A percentile compares a stretch with the other conserved stretches of the same genome.
Conservation (phyloP, 1,284 basidiomycete species). For the Neonothopanus nambi region DNA sequence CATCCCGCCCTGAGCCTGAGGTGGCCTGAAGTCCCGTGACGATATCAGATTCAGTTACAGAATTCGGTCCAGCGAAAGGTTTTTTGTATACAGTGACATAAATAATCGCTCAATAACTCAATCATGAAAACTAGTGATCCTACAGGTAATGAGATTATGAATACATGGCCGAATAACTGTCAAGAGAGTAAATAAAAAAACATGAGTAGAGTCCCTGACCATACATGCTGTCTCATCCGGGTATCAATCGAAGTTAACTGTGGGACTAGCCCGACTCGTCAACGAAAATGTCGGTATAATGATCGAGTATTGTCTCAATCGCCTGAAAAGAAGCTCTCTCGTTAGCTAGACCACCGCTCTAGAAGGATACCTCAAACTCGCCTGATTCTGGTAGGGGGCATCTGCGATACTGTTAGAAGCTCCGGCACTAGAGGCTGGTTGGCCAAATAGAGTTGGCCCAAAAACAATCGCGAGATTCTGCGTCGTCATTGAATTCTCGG, state of each 20-base stretch:
- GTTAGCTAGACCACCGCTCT: not conserved
- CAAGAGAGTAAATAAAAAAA: conserved; percentile 11
- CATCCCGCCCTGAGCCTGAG: not conserved
- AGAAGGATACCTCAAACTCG: conserved; percentile 22
- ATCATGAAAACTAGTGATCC: conserved; percentile 10
- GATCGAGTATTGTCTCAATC: conserved; percentile 78
- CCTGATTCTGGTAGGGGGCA: conserved; percentile 55
- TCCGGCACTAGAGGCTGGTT: conserved; percentile 30
- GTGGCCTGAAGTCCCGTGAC: no score
- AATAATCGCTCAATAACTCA: conserved; percentile 6
- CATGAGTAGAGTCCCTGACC: not conserved
- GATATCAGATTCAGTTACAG: no score
- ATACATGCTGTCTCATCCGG: conserved; percentile 1
- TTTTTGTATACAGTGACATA: not conserved
- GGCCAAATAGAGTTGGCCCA: conserved; percentile 90
- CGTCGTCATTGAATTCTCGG: conserved; percentile 89
- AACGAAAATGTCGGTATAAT: conserved; percentile 82
- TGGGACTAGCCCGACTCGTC: conserved; percentile 51
- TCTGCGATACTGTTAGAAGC: conserved; percentile 49
- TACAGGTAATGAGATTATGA: conserved; percentile 15
- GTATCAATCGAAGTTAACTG: conserved; percentile 6
- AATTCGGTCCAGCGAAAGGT: no score
- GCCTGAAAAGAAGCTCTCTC: conserved; percentile 44
- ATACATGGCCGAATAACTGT: conserved; percentile 7
- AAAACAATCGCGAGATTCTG: conserved; percentile 97